These are phyloP conservation scores for Talaromyces sp. DNA, from an alignment of 2,329 filamentous ascomycete species.

Conservation along the genomic window DNA sequence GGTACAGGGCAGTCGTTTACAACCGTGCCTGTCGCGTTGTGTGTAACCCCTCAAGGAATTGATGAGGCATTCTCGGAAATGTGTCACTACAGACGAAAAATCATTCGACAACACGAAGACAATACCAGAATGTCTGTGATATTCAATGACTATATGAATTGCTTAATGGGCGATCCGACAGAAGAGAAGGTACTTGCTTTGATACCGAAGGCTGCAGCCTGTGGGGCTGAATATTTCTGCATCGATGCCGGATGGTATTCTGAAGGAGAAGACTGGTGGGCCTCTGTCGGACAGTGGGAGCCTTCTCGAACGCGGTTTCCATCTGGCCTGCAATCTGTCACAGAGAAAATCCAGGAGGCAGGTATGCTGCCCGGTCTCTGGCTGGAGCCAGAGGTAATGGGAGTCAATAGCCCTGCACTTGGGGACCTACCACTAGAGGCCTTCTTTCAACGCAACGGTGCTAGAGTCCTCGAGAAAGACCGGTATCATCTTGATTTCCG, in stretches of 20 bases:
- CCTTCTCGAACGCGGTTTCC: conserved; percentile 36
- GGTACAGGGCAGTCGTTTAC: conserved; percentile 28
- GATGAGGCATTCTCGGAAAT: conserved; percentile 30
- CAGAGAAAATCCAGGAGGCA: conserved; percentile 21
- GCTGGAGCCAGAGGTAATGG: conserved; percentile 40
- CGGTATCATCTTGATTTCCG: not conserved
- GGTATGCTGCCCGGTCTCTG: conserved; percentile 36
- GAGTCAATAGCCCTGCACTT: conserved; percentile 24
- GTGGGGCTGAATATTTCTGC: conserved; percentile 39
- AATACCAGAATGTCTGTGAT: conserved; percentile 33
- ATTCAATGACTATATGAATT: conserved; percentile 46
- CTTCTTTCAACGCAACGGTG: not conserved
- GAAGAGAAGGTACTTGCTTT: conserved; percentile 36
- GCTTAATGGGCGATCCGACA: conserved; percentile 40
- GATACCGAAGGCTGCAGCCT: conserved; percentile 27
- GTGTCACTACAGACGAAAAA: conserved; percentile 32
- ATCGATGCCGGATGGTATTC: conserved; percentile 42
- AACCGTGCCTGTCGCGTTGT: conserved; percentile 7
- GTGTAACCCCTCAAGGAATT: not conserved
- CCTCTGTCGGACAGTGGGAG: conserved; percentile 38
- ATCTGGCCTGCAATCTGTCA: conserved; percentile 29
- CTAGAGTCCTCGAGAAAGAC: not conserved
- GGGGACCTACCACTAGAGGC: not conserved
- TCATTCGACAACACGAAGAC: conserved; percentile 32
- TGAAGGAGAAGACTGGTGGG: conserved; percentile 40